Evolutionary conservation across 225 moss, liverwort and hornwort species (phyloP), one percentile per base, ranked within the genome.

Genomic region (Polytrichum formosum): DNA sequence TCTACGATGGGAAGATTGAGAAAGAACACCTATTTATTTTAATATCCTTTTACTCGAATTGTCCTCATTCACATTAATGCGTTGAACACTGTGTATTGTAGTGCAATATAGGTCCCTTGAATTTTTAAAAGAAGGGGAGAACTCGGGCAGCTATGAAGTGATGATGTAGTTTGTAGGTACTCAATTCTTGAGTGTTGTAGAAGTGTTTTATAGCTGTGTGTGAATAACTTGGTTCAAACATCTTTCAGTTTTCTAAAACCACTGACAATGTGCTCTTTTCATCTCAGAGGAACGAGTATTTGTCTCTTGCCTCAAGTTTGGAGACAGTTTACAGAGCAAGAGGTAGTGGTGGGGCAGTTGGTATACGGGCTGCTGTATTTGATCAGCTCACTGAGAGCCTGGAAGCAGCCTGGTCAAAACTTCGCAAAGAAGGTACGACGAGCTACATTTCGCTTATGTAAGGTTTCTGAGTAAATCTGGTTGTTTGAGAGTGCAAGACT

Each of bases 351-450:
- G 79, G 75, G 53, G 69, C 66, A 68, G 68, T 87, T 83, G 72
- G 79, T 77, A 81, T 84, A 65, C 84, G 87, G 79, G 87, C 94
- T 18, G 91, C 93, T 19, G 97, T 94, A 63, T 97, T 94, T 62
- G 97, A 97, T 75, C 92, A 94, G 79, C 91, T 97, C 59, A 92
- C 91, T 23, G 79, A 86, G 30, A 94, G 94, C 67, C 75, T 97
- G n/a, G 97, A 97, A 78, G 90, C 88, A 66, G 89, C 92, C 7
- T 97, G 97, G 97, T 79, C 90, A 19, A 97, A 97, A 81, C 91
- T 97, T 9, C 87, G 86, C 33, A 90, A 90, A 35, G 94, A 91
- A 82, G 87, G 86, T 87, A 31, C 35, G 10, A 6, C 55, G 55
- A 30, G 55, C 33, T 58, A 6, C 23, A 20, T 58, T 58, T 58